Evolutionary conservation across 495 filamentous ascomycete species (phyloP).

Genomic region (Penicillium nucicola): DNA sequence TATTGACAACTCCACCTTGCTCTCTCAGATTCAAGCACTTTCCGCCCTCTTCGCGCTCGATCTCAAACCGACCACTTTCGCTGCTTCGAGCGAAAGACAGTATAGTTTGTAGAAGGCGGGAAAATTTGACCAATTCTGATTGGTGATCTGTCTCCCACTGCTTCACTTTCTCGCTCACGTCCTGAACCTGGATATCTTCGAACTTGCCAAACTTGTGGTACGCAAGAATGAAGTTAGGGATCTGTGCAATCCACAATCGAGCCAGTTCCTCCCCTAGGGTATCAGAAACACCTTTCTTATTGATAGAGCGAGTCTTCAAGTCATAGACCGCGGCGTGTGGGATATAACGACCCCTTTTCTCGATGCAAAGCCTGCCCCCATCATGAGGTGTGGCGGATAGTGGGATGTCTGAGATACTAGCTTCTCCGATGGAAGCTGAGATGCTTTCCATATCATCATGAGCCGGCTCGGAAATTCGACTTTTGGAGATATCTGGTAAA

Average conservation of each 20-base stretch:
- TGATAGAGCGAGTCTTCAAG: conserved; percentile 58
- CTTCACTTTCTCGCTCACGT: conserved; percentile 42
- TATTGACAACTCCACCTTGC: conserved; percentile 21
- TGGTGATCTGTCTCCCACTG: conserved; percentile 52
- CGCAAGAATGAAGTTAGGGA: conserved; percentile 59
- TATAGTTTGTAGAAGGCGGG: conserved; percentile 36
- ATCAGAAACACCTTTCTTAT: conserved; percentile 31
- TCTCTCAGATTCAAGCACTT: conserved; percentile 43
- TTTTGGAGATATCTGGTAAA: conserved; percentile 12
- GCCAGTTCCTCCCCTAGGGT: conserved; percentile 46
- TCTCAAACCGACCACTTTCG: conserved; percentile 38
- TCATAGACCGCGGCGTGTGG: conserved; percentile 58
- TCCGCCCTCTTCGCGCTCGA: conserved; percentile 28
- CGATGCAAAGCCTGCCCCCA: not conserved
- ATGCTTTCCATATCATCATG: not conserved
- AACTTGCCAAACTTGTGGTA: conserved; percentile 56
- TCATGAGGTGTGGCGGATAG: not conserved
- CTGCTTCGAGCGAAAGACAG: conserved; percentile 33
- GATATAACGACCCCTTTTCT: conserved; percentile 4
- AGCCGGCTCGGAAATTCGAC: not conserved
- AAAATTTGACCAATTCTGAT: conserved; percentile 21
- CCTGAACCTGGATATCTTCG: conserved; percentile 43
- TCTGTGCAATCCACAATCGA: conserved; percentile 59
- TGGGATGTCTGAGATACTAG: not conserved
- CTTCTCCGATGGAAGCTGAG: not conserved